Evolutionary conservation across 805 yeast species (phyloP), one percentile per base, ranked within the genome.

Genomic region (Naumovozyma dairenensis): DNA sequence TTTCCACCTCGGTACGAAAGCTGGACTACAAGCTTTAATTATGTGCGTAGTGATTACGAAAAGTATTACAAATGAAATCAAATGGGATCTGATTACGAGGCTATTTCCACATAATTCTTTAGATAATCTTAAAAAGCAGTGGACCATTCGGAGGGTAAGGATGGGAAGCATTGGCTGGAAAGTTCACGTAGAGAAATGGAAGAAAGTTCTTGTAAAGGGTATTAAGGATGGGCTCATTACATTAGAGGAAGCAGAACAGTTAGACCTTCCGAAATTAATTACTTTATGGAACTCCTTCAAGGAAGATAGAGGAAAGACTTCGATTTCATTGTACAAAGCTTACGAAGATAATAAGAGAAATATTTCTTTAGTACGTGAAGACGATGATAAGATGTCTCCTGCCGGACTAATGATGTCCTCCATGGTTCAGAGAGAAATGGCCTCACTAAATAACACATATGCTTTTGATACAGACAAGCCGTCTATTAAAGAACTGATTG

Each of bases 1-100:
- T 5, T 53, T 48, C 35, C 51, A 52, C 28, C 39, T 54, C 14
- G 54, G 55, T 2, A 53, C 62, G 20, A 61, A 63, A 29, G 44
- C 61, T 4, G 79, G 80, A 38, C 64, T 72, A 1, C 69, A 76
- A 16, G 60, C 65, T 2, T 60, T 85, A 25, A 71, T 75, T 43
- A 67, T 83, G 39, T 69, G 78, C 2, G 80, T 80, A 10, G 73
- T 80, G 9, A 77, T 83, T 14, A 71, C 79, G 4, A 76, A 78
- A 40, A 70, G 86, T 12, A 66, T 80, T 25, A 65, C 57, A 13
- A 66, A 71, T 28, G 72, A 72, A 12, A 78, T 82, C 25, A 77
- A 74, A 38, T 86, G 93, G 80, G 67, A 66, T 0, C 55, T 65
- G 22, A 74, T 86, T 5, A 65, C 79, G 0, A 49, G 47, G 0